Percentiles rank a stretch among this genome's conserved stretches.
phyloP scores from a whole-genome alignment of 2,329 filamentous ascomycete genomes.

The Pseudophaeomoniella oleicola region DNA sequence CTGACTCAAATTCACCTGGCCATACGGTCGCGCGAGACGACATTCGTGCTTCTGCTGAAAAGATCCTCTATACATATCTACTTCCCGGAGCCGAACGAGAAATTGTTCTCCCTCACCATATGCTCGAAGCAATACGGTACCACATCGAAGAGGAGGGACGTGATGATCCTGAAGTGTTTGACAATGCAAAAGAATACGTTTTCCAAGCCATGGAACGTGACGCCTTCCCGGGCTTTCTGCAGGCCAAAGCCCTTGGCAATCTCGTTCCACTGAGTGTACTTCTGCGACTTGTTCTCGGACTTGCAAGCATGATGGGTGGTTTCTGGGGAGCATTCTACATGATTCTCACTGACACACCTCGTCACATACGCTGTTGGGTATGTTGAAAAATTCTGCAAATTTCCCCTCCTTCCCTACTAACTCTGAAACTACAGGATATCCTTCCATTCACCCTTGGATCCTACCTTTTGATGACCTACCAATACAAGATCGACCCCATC shows the following conservation, averaged over 20 bases:
- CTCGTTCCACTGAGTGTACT: constrained; percentile 84
- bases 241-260: constrained; percentile 90
- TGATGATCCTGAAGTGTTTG: constrained; percentile 94
- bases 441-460: constrained; percentile 84
- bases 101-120: constrained; percentile 79
- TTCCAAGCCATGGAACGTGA: constrained; percentile 99
- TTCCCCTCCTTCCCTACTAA: constrained; percentile 2
- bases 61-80: constrained; percentile 96
- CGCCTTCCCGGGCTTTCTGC: constrained; percentile 92
- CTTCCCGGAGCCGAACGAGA: constrained; percentile 92
- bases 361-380: constrained; percentile 72
- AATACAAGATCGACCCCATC: constrained; percentile 88
- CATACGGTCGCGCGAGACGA: constrained; percentile 80
- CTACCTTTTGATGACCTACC: constrained; percentile 79
- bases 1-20: constrained; percentile 68
- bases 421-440: constrained; percentile 42
- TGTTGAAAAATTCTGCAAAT: constrained; percentile 20
- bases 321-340: constrained; percentile 92
- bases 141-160: constrained; percentile 82
- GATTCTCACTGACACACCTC: constrained; percentile 72
- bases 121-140: constrained; percentile 71
- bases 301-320: constrained; percentile 74
- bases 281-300: constrained; percentile 68
- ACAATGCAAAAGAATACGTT: constrained; percentile 95
- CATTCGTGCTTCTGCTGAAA: constrained; percentile 85